These are phyloP conservation scores for Corymbia maculata DNA, from an alignment of 345 rosid genomes.

Conservation along the genomic window DNA sequence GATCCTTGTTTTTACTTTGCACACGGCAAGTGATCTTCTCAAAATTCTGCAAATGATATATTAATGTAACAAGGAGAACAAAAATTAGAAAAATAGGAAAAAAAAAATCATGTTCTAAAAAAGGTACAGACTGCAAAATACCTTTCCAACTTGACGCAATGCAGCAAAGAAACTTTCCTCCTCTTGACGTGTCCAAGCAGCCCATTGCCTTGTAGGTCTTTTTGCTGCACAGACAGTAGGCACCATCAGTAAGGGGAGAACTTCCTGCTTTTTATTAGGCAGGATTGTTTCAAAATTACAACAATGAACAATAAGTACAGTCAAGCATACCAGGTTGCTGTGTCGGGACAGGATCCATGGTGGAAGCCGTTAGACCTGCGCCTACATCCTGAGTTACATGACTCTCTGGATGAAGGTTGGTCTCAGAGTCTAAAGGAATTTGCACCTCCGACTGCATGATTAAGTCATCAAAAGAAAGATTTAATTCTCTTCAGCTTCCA, in stretches of 20 bases:
- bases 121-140: slow-evolving; percentile 8
- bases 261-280: neutral
- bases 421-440: slow-evolving; percentile 15
- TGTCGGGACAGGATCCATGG: slow-evolving; percentile 12
- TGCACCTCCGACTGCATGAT: slow-evolving; percentile 29
- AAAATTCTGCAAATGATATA: slow-evolving; percentile 57
- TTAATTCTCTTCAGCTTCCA: slow-evolving; percentile 9
- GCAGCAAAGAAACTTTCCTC: slow-evolving; percentile 98
- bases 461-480: slow-evolving; percentile 16
- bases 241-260: neutral
- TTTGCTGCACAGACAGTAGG: slow-evolving; percentile 34
- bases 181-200: slow-evolving; percentile 99
- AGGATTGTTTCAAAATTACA: neutral
- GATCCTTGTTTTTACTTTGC: slow-evolving; percentile 98
- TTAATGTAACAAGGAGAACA: neutral
- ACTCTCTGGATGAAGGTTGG: slow-evolving; percentile 18
- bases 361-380: slow-evolving; percentile 24
- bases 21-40: slow-evolving; percentile 96
- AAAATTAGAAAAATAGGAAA: neutral
- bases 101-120: neutral
- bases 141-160: slow-evolving; percentile 99
- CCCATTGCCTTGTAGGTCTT: slow-evolving; percentile 94
- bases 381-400: slow-evolving; percentile 31
- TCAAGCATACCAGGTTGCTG: slow-evolving; percentile 55
- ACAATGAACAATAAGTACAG: neutral